Percentiles rank a stretch among this genome's conserved stretches.
Evolutionary conservation across 2,329 filamentous ascomycete species (phyloP).

Genomic region (Ophiostoma tasmaniense): DNA sequence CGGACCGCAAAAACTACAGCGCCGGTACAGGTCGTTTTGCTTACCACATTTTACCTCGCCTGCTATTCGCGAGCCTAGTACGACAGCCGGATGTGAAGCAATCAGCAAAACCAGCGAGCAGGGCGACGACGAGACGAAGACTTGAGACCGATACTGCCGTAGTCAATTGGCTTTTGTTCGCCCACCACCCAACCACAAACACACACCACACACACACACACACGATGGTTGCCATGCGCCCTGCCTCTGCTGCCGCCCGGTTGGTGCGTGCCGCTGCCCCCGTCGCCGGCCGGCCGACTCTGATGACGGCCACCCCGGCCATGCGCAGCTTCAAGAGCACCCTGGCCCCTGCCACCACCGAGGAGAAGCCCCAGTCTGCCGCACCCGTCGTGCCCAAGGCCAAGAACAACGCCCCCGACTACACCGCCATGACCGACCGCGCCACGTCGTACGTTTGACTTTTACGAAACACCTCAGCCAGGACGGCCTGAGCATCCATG

Average conservation of each 20-base stretch:
- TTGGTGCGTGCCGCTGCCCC: conserved; percentile 37
- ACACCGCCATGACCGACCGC: conserved; percentile 72
- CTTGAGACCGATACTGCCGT: neutral
- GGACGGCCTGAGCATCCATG: neutral
- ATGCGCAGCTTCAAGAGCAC: conserved; percentile 49
- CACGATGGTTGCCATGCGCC: conserved; percentile 58
- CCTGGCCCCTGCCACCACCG: conserved; percentile 35
- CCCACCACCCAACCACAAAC: neutral
- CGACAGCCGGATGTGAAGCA: conserved; percentile 7
- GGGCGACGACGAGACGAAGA: conserved; percentile 6
- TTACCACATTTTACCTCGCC: conserved; percentile 18
- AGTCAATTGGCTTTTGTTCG: no score
- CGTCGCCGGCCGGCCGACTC: conserved; percentile 22
- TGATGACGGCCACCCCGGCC: conserved; percentile 28
- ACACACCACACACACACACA: neutral
- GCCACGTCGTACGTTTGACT: conserved; percentile 69
- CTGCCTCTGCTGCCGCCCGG: conserved; percentile 41
- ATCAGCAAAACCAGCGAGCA: conserved; percentile 9
- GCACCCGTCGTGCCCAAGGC: conserved; percentile 31
- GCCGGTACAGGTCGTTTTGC: conserved; percentile 20
- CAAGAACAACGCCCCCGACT: conserved; percentile 64
- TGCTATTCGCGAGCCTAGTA: conserved; percentile 18
- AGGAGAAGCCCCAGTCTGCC: conserved; percentile 28
- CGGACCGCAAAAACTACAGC: conserved; percentile 13
- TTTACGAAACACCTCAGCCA: neutral